phyloP scores from a whole-genome alignment of 2,329 filamentous ascomycete species.

The Ophiostoma fasciatum region DNA sequence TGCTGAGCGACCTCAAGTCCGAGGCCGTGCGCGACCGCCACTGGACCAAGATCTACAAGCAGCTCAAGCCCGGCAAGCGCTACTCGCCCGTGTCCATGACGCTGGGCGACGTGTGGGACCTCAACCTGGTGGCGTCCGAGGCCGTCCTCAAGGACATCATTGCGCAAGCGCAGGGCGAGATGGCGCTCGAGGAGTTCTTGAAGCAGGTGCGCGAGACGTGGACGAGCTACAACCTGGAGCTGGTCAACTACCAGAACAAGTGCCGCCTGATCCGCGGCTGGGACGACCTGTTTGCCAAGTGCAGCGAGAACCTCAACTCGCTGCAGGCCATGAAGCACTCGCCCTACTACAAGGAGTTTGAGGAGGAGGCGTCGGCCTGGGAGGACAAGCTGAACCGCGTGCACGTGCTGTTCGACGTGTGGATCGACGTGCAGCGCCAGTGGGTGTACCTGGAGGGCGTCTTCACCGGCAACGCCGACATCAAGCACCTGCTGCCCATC shows the following conservation, averaged over 20 bases:
- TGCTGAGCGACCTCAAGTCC: conserved; percentile 83
- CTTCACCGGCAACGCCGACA: conserved; percentile 96
- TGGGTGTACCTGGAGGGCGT: conserved; percentile 99
- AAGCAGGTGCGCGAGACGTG: conserved; percentile 94
- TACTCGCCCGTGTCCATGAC: conserved; percentile 93
- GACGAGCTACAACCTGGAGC: conserved; percentile 86
- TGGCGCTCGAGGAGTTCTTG: conserved; percentile 95
- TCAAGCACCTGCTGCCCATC: conserved; percentile 92
- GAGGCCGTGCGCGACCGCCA: conserved; percentile 93
- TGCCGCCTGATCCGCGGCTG: conserved; percentile 93
- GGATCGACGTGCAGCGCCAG: conserved; percentile 99
- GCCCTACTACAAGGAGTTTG: conserved; percentile 98
- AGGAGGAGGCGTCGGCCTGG: conserved; percentile 92
- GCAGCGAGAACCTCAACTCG: conserved; percentile 94
- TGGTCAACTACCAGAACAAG: conserved; percentile 96
- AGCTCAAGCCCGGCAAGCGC: conserved; percentile 78
- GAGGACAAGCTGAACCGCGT: conserved; percentile 97
- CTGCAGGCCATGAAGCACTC: conserved; percentile 98
- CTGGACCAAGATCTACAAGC: conserved; percentile 97
- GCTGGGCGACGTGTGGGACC: conserved; percentile 96
- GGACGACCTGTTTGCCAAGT: conserved; percentile 97
- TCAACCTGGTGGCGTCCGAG: conserved; percentile 80
- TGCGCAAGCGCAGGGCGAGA: conserved; percentile 88
- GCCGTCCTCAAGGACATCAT: conserved; percentile 84
- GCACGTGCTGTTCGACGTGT: conserved; percentile 95